Evolutionary conservation across 176 grass and related monocot genomes (phyloP).

Genomic region (Triticum aestivum): IWGSC_CS_RefSeq_v2.1 NC_057803.1:589079578-589080077

Average conservation of each 20-base stretch:
- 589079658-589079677: constrained; percentile 94
- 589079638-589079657: constrained; percentile 99
- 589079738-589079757: not conserved
- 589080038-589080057: constrained; percentile 8
- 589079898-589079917: constrained; percentile 80
- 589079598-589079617: constrained; percentile 44
- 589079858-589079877: constrained; percentile 90
- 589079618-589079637: constrained; percentile 85
- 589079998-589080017: constrained; percentile 79
- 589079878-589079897: constrained; percentile 70
- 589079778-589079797: constrained; percentile 37
- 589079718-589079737: constrained; percentile 38
- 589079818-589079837: constrained; percentile 93
- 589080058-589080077: constrained; percentile 6
- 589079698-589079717: constrained; percentile 99
- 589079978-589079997: constrained; percentile 96
- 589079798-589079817: constrained; percentile 98
- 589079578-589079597: constrained; percentile 1
- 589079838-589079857: constrained; percentile 96
- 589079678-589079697: constrained; percentile 99
- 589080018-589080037: constrained; percentile 4
- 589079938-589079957: constrained; percentile 97
- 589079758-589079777: not conserved
- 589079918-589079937: constrained; percentile 90
- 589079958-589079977: constrained; percentile 99